These are phyloP conservation scores for Ascoidea rubescens DNA, from an alignment of 805 yeast genomes.

Conservation along the genomic window DNA sequence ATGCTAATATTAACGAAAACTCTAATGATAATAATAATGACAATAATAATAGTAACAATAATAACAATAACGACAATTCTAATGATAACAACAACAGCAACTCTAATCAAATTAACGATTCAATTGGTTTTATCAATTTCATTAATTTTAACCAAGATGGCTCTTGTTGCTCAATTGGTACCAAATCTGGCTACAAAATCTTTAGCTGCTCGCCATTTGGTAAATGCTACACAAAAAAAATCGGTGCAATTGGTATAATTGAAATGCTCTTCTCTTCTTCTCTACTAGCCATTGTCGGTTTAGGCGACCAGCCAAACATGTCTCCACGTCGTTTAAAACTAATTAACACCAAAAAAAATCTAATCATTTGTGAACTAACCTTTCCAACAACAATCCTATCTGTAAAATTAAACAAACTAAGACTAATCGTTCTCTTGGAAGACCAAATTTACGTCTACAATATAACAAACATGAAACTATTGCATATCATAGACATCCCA, in stretches of 20 bases:
- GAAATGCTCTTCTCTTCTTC: constrained; percentile 74
- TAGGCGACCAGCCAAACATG: constrained; percentile 51
- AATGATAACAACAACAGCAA: background rate
- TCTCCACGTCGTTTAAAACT: constrained; percentile 76
- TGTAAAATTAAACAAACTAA: constrained; percentile 49
- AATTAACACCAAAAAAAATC: constrained; percentile 57
- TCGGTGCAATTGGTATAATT: constrained; percentile 48
- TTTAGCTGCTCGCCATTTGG: constrained; percentile 62
- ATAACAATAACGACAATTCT: too few relatives aligned
- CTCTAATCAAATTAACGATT: constrained; percentile 3
- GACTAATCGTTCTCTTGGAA: constrained; percentile 45
- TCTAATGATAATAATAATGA: too few relatives aligned
- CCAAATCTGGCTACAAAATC: constrained; percentile 46
- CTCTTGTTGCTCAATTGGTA: constrained; percentile 57
- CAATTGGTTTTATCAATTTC: constrained; percentile 23
- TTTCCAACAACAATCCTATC: constrained; percentile 50
- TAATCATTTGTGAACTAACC: constrained; percentile 55
- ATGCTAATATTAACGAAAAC: too few relatives aligned
- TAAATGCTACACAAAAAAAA: constrained; percentile 29
- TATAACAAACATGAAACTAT: constrained; percentile 50
- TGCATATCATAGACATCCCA: constrained; percentile 38
- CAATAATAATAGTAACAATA: background rate
- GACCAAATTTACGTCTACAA: constrained; percentile 65
- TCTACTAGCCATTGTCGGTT: constrained; percentile 55
- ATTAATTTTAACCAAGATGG: constrained; percentile 67